Conservation (phyloP, 2,329 filamentous ascomycete species). For the Drechmeria coniospora region DNA sequence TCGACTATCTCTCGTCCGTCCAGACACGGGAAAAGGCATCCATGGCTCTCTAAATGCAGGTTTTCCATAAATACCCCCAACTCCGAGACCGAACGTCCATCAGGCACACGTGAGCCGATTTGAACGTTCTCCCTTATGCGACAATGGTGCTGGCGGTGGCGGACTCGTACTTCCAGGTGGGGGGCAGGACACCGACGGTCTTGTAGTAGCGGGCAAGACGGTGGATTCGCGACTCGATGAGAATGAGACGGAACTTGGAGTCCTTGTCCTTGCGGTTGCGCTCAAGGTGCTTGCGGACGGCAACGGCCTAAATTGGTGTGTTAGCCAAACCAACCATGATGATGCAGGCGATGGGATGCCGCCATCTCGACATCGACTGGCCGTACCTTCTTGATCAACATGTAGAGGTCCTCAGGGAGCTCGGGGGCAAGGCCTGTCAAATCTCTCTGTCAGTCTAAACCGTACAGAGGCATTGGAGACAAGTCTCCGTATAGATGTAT, state of each 20-base stretch:
- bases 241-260: conserved; percentile 99
- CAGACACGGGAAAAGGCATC: conserved; percentile 23
- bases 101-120: conserved; percentile 6
- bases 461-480: conserved; percentile 62
- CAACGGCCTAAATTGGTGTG: conserved; percentile 54
- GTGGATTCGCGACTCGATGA: conserved; percentile 99
- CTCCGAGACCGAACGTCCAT: conserved; percentile 23
- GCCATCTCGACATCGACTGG: neutral
- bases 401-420: conserved; percentile 98
- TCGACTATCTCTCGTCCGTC: conserved; percentile 15
- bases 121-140: conserved; percentile 43
- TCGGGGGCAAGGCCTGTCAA: conserved; percentile 89
- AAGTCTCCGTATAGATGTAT: conserved; percentile 10
- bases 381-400: conserved; percentile 98
- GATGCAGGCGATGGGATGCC: neutral
- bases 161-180: conserved; percentile 98
- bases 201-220: conserved; percentile 99
- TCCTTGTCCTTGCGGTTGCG: conserved; percentile 99
- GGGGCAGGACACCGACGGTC: conserved; percentile 70
- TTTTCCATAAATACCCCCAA: conserved; percentile 26
- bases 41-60: conserved; percentile 28
- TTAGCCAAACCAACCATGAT: no score
- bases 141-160: conserved; percentile 91
- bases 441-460: conserved; percentile 92
- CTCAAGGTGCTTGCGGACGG: conserved; percentile 99